Conservation (phyloP, 2,329 filamentous ascomycete genomes). For the Epichloe scottii region DNA sequence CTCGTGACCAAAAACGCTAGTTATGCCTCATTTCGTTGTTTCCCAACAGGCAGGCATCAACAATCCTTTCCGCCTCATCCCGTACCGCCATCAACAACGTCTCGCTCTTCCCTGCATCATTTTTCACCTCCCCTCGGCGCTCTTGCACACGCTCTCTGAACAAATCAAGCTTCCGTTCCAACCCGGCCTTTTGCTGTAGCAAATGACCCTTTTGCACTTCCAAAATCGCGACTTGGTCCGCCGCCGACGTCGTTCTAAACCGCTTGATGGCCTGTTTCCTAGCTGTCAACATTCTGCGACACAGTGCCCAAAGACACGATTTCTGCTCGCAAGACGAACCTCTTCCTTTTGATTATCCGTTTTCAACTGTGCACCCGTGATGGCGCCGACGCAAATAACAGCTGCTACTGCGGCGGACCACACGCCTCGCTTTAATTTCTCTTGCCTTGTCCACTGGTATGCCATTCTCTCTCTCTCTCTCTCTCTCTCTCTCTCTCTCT, state of each 20-base stretch:
- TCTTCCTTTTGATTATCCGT: conserved; percentile 33
- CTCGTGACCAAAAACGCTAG: conserved; percentile 5
- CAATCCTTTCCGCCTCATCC: not conserved
- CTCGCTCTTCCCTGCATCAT: not conserved
- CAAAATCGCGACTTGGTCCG: conserved; percentile 33
- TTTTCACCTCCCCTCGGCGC: conserved; percentile 18
- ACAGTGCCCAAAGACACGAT: not conserved
- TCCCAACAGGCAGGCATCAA: not conserved
- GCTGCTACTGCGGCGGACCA: conserved; percentile 33
- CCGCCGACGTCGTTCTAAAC: conserved; percentile 26
- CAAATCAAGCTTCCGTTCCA: conserved; percentile 30
- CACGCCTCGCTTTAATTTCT: conserved; percentile 22
- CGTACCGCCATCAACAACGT: not conserved
- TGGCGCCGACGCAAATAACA: conserved; percentile 32
- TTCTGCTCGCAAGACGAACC: conserved; percentile 14
- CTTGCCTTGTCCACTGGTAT: conserved; percentile 16
- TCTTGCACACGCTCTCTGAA: conserved; percentile 28
- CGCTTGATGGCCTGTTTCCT: conserved; percentile 19
- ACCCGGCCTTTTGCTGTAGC: conserved; percentile 22
- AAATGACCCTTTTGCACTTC: conserved; percentile 29
- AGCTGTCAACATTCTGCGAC: not conserved
- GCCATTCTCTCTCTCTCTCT: conserved; percentile 1
- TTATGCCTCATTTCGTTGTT: not conserved
- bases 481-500: not conserved
- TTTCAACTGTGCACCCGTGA: conserved; percentile 38